Percentiles rank a stretch among this genome's conserved stretches.
phyloP scores from a whole-genome alignment of 371 early-diverging fungal species.

The Zychaea mexicana region DNA sequence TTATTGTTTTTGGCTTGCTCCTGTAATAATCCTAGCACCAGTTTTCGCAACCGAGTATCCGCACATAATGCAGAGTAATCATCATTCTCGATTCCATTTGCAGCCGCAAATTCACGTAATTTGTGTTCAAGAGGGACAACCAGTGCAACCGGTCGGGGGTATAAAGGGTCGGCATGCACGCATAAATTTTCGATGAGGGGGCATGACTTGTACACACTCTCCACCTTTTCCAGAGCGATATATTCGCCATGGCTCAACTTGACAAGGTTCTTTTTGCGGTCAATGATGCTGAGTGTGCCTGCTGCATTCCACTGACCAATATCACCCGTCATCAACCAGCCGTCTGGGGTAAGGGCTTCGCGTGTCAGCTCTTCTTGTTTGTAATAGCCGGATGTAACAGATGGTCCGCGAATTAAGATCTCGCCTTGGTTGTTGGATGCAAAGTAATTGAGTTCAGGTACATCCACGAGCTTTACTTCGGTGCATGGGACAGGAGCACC shows the following conservation, averaged over 20 bases:
- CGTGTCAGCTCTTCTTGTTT: slow-evolving; percentile 71
- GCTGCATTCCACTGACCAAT: slow-evolving; percentile 68
- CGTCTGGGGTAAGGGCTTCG: slow-evolving; percentile 76
- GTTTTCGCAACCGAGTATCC: slow-evolving; percentile 16
- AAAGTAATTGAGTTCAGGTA: slow-evolving; percentile 78
- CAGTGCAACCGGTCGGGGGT: slow-evolving; percentile 71
- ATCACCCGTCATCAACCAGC: slow-evolving; percentile 94
- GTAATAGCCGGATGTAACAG: slow-evolving; percentile 70
- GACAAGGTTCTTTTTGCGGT: slow-evolving; percentile 83
- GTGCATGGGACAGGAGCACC: slow-evolving; percentile 85
- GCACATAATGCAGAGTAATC: slow-evolving; percentile 35
- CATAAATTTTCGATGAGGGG: slow-evolving; percentile 80
- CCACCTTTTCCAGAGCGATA: slow-evolving; percentile 96
- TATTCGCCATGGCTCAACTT: slow-evolving; percentile 91
- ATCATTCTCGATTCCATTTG: slow-evolving; percentile 4
- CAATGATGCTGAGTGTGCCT: slow-evolving; percentile 76
- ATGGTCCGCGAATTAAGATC: slow-evolving; percentile 81
- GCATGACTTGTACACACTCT: slow-evolving; percentile 85
- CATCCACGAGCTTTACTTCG: slow-evolving; percentile 90
- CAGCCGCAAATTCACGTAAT: slow-evolving; percentile 13
- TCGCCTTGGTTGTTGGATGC: slow-evolving; percentile 82
- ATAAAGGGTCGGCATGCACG: slow-evolving; percentile 80
- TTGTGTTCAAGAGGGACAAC: slow-evolving; percentile 63
- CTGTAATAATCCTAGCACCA: slow-evolving; percentile 24
- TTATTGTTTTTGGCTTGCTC: slow-evolving; percentile 41